Evolutionary conservation across 805 yeast species (phyloP).

Genomic region (Barnettozyma pratensis): DNA sequence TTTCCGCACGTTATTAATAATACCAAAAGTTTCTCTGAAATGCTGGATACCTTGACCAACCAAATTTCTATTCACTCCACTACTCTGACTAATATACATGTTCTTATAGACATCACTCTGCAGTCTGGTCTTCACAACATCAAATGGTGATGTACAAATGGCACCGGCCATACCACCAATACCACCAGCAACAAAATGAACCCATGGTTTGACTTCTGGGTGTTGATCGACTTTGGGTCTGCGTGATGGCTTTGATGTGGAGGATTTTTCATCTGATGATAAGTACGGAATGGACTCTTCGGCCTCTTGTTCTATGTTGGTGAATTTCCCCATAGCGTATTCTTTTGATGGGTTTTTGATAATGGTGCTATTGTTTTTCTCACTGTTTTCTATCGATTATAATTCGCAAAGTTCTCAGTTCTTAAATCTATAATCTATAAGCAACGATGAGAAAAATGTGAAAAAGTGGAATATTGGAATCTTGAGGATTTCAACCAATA

Average conservation of each 20-base stretch:
- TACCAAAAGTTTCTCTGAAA: constrained; percentile 75
- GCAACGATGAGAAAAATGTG: too few relatives aligned
- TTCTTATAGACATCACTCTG: constrained; percentile 81
- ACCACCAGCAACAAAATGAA: constrained; percentile 88
- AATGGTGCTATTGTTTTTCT: too few relatives aligned
- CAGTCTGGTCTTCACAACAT: constrained; percentile 90
- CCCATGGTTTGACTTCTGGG: constrained; percentile 46
- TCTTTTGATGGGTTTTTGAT: neutral
- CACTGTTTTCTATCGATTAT: too few relatives aligned
- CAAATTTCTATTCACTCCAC: constrained; percentile 16
- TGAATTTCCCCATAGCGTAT: constrained; percentile 14
- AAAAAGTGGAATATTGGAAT: too few relatives aligned
- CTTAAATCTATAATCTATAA: too few relatives aligned
- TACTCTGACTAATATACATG: constrained; percentile 33
- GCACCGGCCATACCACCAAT: constrained; percentile 99
- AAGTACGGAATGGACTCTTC: constrained; percentile 54
- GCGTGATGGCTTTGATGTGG: constrained; percentile 39
- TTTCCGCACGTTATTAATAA: constrained; percentile 60
- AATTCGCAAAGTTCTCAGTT: too few relatives aligned
- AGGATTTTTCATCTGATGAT: constrained; percentile 68
- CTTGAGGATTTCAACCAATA: too few relatives aligned
- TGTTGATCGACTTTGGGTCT: constrained; percentile 3
- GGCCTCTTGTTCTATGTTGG: constrained; percentile 47
- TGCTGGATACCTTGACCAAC: constrained; percentile 52
- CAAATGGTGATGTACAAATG: constrained; percentile 87